phyloP scores from a whole-genome alignment of 208 protist genomes.

The Acanthamoeba triangularis region DNA sequence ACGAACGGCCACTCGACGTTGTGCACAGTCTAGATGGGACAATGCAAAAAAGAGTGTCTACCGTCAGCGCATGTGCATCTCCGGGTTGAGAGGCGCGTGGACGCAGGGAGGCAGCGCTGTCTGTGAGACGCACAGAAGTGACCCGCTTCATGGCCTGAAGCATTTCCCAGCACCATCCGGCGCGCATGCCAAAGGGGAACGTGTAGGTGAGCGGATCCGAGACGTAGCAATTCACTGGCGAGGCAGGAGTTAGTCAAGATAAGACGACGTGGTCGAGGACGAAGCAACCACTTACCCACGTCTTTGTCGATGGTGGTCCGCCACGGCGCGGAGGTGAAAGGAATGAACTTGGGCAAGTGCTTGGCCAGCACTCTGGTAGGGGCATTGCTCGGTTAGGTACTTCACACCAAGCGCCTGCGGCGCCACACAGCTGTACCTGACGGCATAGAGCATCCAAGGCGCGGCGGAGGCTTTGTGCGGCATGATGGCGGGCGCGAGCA shows the following conservation, averaged over 20 bases:
- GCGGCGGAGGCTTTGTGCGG: constrained; percentile 3
- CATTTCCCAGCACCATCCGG: constrained; percentile 13
- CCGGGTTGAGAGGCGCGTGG: background rate
- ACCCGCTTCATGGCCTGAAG: constrained; percentile 21
- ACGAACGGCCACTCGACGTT: constrained; percentile 23
- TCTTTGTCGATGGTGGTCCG: background rate
- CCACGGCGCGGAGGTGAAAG: background rate
- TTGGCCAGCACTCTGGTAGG: background rate
- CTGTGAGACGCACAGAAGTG: background rate
- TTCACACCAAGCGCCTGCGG: background rate
- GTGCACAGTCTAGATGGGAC: background rate
- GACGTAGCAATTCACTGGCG: constrained; percentile 38
- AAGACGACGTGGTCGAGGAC: too few relatives aligned
- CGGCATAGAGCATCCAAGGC: background rate
- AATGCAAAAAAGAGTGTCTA: background rate
- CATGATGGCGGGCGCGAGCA: constrained; percentile 59
- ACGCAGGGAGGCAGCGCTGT: background rate
- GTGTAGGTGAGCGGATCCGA: constrained; percentile 31
- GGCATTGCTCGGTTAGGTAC: background rate
- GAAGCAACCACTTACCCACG: background rate
- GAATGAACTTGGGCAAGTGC: constrained; percentile 54
- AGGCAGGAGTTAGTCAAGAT: background rate
- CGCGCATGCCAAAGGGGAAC: constrained; percentile 24
- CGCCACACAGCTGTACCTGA: background rate
- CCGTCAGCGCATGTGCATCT: too few relatives aligned